These are phyloP conservation scores for Pleurotus platypus DNA, from an alignment of 768 basidiomycete species.

Conservation along the genomic window DNA sequence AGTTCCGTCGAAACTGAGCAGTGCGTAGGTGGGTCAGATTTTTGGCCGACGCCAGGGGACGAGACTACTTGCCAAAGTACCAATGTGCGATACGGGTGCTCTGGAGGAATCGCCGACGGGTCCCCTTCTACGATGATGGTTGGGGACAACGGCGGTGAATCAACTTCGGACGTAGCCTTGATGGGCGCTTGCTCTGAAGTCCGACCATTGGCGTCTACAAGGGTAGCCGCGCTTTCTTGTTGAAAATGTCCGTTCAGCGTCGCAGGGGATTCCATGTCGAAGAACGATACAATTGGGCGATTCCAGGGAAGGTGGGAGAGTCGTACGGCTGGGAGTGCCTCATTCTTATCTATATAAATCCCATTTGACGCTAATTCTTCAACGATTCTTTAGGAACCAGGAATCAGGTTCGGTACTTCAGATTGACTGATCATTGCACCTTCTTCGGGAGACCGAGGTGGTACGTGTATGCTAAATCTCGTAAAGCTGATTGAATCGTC, in stretches of 20 bases:
- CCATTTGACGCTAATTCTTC: too few species aligned
- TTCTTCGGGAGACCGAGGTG: too few species aligned
- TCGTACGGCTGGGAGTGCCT: too few species aligned
- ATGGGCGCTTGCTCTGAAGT: conserved; percentile 7
- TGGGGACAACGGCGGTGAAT: too few species aligned
- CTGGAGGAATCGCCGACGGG: conserved; percentile 36
- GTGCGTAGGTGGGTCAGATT: neutral
- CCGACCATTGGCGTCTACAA: neutral
- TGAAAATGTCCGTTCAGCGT: neutral
- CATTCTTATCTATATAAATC: too few species aligned
- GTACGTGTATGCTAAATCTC: too few species aligned
- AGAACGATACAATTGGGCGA: neutral
- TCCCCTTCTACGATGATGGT: neutral
- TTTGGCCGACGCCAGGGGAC: neutral
- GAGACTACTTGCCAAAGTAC: conserved; percentile 49
- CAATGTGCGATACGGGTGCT: conserved; percentile 36
- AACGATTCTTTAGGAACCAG: too few species aligned
- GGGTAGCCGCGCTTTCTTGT: neutral
- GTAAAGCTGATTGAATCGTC: too few species aligned
- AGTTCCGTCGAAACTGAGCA: conserved; percentile 19
- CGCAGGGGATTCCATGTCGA: neutral
- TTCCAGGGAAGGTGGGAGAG: too few species aligned
- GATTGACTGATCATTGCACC: too few species aligned
- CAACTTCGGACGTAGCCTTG: neutral
- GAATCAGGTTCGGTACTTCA: too few species aligned